These are phyloP conservation scores for Talaromyces albobiverticillius DNA, from an alignment of 2,329 filamentous ascomycete species.

Conservation along the genomic window DNA sequence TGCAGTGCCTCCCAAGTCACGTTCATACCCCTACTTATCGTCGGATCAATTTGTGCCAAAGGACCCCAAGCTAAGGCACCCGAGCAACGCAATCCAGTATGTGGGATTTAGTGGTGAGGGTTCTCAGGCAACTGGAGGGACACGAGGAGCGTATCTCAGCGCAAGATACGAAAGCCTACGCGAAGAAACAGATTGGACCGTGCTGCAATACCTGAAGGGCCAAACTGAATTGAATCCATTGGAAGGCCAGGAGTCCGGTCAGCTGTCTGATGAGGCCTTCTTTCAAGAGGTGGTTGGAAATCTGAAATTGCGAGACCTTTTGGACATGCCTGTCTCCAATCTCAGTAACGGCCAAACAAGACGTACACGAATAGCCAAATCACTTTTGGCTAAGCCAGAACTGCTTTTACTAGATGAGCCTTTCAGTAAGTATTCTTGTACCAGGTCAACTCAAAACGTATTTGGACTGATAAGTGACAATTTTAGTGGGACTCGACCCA, in stretches of 20 bases:
- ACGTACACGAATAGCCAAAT: slow-evolving; percentile 81
- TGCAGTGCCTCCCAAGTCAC: slow-evolving; percentile 69
- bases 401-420: slow-evolving; percentile 86
- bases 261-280: slow-evolving; percentile 43
- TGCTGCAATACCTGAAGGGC: slow-evolving; percentile 76
- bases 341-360: slow-evolving; percentile 92
- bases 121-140: slow-evolving; percentile 45
- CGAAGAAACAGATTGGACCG: slow-evolving; percentile 83
- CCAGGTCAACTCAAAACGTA: neutral
- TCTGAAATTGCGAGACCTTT: slow-evolving; percentile 64
- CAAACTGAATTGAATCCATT: slow-evolving; percentile 79
- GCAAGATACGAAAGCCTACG: slow-evolving; percentile 85
- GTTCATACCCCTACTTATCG: slow-evolving; percentile 75
- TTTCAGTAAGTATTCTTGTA: slow-evolving; percentile 58
- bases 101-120: slow-evolving; percentile 84
- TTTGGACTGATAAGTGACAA: slow-evolving; percentile 17
- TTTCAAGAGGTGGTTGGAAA: slow-evolving; percentile 64
- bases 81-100: slow-evolving; percentile 73
- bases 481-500: slow-evolving; percentile 78
- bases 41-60: slow-evolving; percentile 56
- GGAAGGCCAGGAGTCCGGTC: slow-evolving; percentile 44
- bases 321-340: slow-evolving; percentile 81
- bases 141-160: slow-evolving; percentile 75
- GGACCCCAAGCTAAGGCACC: slow-evolving; percentile 53
- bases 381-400: slow-evolving; percentile 73